These are phyloP conservation scores for Fusarium udum DNA, from an alignment of 2,329 filamentous ascomycete species.

Conservation along the genomic window DNA sequence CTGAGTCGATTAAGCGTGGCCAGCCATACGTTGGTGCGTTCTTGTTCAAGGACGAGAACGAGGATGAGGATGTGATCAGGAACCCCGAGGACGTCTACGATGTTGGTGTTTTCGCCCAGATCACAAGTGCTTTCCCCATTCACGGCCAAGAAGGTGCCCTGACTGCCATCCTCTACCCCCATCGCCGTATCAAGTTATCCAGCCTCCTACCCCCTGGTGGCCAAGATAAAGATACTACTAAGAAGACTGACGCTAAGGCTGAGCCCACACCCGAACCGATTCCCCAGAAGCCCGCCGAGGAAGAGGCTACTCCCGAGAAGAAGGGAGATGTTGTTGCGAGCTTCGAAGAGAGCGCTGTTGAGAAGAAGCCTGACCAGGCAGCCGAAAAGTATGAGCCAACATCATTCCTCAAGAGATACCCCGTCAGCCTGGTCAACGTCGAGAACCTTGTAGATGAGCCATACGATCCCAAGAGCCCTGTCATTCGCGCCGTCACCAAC, in stretches of 20 bases:
- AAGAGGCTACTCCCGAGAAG: constrained; percentile 68
- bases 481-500: constrained; percentile 91
- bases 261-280: constrained; percentile 67
- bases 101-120: constrained; percentile 95
- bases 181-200: constrained; percentile 91
- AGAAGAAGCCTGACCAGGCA: constrained; percentile 62
- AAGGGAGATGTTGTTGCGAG: constrained; percentile 96
- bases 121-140: constrained; percentile 94
- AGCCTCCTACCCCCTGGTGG: constrained; percentile 76
- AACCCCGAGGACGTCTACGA: constrained; percentile 92
- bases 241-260: constrained; percentile 62
- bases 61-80: constrained; percentile 93
- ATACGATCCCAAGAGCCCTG: constrained; percentile 87
- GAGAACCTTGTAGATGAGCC: constrained; percentile 91
- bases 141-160: constrained; percentile 85
- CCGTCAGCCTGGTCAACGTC: constrained; percentile 93
- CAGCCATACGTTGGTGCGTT: constrained; percentile 98
- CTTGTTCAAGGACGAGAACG: constrained; percentile 94
- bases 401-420: constrained; percentile 88
- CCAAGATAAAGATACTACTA: constrained; percentile 58
- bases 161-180: constrained; percentile 94
- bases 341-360: constrained; percentile 84
- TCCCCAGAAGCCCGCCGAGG: constrained; percentile 62
- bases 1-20: constrained; percentile 95
- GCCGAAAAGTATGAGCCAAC: constrained; percentile 81